These are phyloP conservation scores for Neurospora hispaniola DNA, from an alignment of 495 filamentous ascomycete genomes.

Conservation along the genomic window DNA sequence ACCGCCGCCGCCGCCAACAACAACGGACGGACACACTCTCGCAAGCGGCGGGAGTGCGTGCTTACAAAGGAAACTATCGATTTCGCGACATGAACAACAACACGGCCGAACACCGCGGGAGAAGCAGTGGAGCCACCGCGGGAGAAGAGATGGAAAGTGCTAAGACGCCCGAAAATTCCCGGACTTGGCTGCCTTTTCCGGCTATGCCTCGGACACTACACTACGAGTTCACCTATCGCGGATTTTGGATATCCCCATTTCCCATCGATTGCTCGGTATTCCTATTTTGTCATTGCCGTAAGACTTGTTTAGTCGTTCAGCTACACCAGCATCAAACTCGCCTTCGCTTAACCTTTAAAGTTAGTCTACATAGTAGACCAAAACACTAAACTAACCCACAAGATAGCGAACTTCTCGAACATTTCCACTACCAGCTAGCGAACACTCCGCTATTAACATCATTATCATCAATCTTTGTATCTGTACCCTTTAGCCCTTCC, in stretches of 20 bases:
- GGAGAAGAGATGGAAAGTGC: background rate
- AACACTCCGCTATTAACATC: background rate
- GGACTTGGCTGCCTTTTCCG: background rate
- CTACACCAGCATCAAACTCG: background rate
- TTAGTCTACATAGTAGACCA: background rate
- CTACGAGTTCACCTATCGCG: background rate
- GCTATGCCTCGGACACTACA: background rate
- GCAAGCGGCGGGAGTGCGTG: background rate
- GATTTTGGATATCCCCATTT: background rate
- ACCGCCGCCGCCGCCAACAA: background rate
- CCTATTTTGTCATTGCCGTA: background rate
- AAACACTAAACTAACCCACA: background rate
- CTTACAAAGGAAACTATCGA: background rate
- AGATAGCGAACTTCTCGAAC: background rate
- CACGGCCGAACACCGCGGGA: background rate
- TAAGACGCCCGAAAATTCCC: background rate
- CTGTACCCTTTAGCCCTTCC: background rate
- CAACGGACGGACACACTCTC: too few relatives aligned
- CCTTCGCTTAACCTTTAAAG: background rate
- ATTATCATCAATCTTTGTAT: background rate
- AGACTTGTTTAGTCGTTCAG: background rate
- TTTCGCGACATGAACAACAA: background rate
- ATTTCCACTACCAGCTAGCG: background rate
- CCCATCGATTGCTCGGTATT: background rate
- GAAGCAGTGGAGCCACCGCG: background rate